A percentile compares a stretch with the other conserved stretches of the same genome.
Evolutionary conservation across 208 protist species (phyloP).

Genomic region (Herpetomonas samuelpessoai): DNA sequence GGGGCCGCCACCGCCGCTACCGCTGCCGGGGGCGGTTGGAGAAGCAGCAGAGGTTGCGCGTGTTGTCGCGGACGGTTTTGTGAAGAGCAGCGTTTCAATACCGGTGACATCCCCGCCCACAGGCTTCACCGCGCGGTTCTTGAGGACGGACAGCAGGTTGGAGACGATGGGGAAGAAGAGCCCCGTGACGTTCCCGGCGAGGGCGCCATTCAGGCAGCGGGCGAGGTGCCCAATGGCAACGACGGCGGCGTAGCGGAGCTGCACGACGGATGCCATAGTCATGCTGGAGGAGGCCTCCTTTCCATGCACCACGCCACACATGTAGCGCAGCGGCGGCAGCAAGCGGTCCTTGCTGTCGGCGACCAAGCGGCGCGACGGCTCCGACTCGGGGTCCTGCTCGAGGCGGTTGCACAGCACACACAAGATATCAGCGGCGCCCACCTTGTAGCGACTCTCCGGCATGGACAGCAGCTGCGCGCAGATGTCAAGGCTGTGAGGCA

Average conservation of each 20-base stretch:
- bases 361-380: constrained; percentile 56
- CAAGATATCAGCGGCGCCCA: constrained; percentile 68
- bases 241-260: constrained; percentile 55
- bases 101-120: constrained; percentile 12
- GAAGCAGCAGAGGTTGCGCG: not conserved
- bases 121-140: constrained; percentile 20
- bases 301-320: constrained; percentile 29
- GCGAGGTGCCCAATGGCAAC: constrained; percentile 54
- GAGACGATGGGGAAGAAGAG: constrained; percentile 47
- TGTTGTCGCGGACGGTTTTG: too few species aligned
- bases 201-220: constrained; percentile 42
- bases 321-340: constrained; percentile 57
- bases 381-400: constrained; percentile 31
- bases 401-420: constrained; percentile 61
- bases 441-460: constrained; percentile 32
- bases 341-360: constrained; percentile 53
- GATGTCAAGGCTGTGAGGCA: constrained; percentile 68
- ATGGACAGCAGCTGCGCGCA: constrained; percentile 42
- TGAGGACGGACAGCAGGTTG: constrained; percentile 51
- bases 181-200: constrained; percentile 27
- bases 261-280: constrained; percentile 23
- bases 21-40: too few species aligned
- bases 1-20: too few species aligned
- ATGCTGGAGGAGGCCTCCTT: constrained; percentile 13
- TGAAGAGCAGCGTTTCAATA: constrained; percentile 1